These are phyloP conservation scores for Ophiostoma australiae DNA, from an alignment of 2,329 filamentous ascomycete species.

Conservation along the genomic window DNA sequence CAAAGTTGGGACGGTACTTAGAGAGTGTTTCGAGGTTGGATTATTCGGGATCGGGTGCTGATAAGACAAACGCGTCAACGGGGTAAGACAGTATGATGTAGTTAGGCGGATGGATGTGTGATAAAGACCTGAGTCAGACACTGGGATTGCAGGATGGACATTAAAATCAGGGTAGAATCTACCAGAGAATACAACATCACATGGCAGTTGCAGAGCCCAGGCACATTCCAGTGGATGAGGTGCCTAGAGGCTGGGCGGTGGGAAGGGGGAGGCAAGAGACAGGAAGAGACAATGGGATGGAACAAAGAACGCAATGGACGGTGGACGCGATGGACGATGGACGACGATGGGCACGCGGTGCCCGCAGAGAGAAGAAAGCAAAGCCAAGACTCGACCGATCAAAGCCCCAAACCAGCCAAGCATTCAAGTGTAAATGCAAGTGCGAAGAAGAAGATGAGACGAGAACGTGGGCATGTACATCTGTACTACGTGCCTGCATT, in stretches of 20 bases:
- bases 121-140: background rate
- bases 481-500: background rate
- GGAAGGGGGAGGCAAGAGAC: background rate
- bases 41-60: no score
- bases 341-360: background rate
- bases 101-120: background rate
- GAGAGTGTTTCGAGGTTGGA: background rate
- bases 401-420: background rate
- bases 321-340: background rate
- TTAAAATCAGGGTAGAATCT: no score
- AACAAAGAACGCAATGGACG: background rate
- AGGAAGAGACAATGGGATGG: background rate
- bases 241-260: no score
- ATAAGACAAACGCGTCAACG: slow-evolving; percentile 3
- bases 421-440: background rate
- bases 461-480: background rate
- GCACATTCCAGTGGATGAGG: background rate
- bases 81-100: background rate
- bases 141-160: background rate
- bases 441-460: background rate
- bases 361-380: background rate
- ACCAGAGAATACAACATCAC: background rate
- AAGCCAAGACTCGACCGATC: background rate
- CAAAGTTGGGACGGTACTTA: background rate
- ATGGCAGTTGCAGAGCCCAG: background rate